Evolutionary conservation across 208 protist genomes (phyloP), one percentile per base, ranked within the genome.

Genomic region (Balamuthia mandrillaris): DNA sequence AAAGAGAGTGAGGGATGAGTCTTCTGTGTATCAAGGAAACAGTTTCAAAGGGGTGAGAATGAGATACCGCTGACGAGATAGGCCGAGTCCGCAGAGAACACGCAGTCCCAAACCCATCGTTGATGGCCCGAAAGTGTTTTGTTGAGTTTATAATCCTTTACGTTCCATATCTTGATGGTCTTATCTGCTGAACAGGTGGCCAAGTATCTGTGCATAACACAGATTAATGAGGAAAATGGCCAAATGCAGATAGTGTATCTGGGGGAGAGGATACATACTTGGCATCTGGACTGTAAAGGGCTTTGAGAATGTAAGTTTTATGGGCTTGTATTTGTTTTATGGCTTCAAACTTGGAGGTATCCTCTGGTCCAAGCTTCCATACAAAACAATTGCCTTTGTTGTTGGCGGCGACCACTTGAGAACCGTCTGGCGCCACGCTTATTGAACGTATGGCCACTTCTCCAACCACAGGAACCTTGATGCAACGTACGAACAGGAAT

Each of bases 51-150:
- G 37, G 21, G 33, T 9, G 24, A 18, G 58, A n/a, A 75, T 16
- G 7, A 37, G 24, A 35, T 33, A 91, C 88, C 88, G 3, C 89
- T 94, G n/a, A 97, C 93, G 0, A 97, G 61, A 87, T 96, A 96
- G 6, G 88, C 89, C 7, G 93, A 96, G 78, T 96, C 95, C 33
- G 88, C 87, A 1, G 89, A 93, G 86, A 95, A 97, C 35, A 88
- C 87, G 65, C 94, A 96, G 81, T 97, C 95, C 95, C 95, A 97
- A 21, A 97, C 95, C 95, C 95, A 97, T 18, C 87, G 58, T 49
- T 93, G 56, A 81, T 96, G 94, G 0, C 91, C 94, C 18, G 16
- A 54, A 2, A 94, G 74, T 0, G 74, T 90, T 56, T 90, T 88
- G 7, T 88, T 39, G 12, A 90, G 65, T 29, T 85, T 81, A 39